A percentile compares a stretch with the other conserved stretches of the same genome.
phyloP scores from a whole-genome alignment of 139 green algal species.

The Asterochloris erici region DNA sequence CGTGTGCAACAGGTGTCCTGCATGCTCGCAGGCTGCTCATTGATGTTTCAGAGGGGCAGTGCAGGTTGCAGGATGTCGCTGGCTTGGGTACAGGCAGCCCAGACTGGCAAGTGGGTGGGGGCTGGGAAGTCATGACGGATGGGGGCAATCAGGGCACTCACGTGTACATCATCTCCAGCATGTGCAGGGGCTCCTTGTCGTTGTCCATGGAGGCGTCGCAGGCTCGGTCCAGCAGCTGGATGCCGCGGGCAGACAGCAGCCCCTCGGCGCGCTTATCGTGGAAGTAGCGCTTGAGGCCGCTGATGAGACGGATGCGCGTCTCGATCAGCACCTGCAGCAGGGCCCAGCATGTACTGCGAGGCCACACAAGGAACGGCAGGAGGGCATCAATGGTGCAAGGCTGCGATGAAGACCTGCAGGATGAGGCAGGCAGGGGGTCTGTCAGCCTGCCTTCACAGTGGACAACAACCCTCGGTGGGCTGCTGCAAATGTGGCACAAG shows the following conservation, averaged over 20 bases:
- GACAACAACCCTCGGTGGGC: not conserved
- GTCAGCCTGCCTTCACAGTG: not conserved
- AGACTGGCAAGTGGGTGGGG: not conserved
- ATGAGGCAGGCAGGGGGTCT: not conserved
- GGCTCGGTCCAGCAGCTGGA: constrained; percentile 56
- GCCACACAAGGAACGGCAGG: no score
- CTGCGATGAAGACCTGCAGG: not conserved
- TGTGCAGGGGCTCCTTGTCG: constrained; percentile 20
- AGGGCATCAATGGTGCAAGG: not conserved
- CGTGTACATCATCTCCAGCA: constrained; percentile 34
- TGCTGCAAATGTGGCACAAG: not conserved
- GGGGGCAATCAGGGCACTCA: not conserved
- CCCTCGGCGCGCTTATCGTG: constrained; percentile 64
- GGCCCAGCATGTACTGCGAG: no score
- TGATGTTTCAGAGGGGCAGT: no score
- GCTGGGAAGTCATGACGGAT: not conserved
- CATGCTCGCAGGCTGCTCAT: no score
- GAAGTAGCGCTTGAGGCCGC: constrained; percentile 71
- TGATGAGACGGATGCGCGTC: constrained; percentile 32
- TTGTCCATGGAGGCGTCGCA: constrained; percentile 52
- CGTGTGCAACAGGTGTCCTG: no score
- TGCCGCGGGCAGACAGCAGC: constrained; percentile 36
- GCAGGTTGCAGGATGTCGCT: no score
- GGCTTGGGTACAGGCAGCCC: no score
- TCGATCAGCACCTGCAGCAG: constrained; percentile 24